Conservation (phyloP, 768 basidiomycete species). For the Porpolomopsis calyptriformis region DNA sequence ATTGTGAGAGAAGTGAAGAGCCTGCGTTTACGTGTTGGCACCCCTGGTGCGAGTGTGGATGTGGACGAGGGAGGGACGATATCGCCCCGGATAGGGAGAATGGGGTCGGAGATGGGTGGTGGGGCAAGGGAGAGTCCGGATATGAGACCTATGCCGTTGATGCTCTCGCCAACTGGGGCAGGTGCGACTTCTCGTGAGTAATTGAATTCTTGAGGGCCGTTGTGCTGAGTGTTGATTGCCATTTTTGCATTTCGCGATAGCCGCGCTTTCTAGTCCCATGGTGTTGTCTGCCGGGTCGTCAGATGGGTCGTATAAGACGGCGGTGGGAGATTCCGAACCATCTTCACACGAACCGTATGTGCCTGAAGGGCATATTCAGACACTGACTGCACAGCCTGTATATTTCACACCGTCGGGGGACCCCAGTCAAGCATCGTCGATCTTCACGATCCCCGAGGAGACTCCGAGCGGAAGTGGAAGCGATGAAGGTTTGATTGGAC, state of each 20-base stretch:
- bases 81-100: conserved; percentile 19
- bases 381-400: conserved; percentile 30
- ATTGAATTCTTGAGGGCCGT: too few species aligned
- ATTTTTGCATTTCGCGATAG: too few species aligned
- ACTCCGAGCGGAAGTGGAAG: conserved; percentile 16
- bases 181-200: not conserved
- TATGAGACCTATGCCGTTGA: not conserved
- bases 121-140: conserved; percentile 5
- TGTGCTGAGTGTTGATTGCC: too few species aligned
- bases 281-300: conserved; percentile 13
- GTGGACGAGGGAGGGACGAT: conserved; percentile 19
- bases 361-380: conserved; percentile 6
- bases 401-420: conserved; percentile 26
- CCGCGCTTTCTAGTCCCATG: too few species aligned
- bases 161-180: not conserved
- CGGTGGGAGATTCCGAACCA: conserved; percentile 11
- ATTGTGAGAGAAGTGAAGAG: conserved; percentile 37
- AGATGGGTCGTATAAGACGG: conserved; percentile 15
- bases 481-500: conserved; percentile 6
- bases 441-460: too few species aligned
- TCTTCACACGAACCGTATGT: not conserved
- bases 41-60: conserved; percentile 19
- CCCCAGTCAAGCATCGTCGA: conserved; percentile 23
- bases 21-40: conserved; percentile 26
- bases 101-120: conserved; percentile 10